Base-by-base conservation (phyloP, 805 yeast species). In the Helenozyma rhizophorensis region DNA sequence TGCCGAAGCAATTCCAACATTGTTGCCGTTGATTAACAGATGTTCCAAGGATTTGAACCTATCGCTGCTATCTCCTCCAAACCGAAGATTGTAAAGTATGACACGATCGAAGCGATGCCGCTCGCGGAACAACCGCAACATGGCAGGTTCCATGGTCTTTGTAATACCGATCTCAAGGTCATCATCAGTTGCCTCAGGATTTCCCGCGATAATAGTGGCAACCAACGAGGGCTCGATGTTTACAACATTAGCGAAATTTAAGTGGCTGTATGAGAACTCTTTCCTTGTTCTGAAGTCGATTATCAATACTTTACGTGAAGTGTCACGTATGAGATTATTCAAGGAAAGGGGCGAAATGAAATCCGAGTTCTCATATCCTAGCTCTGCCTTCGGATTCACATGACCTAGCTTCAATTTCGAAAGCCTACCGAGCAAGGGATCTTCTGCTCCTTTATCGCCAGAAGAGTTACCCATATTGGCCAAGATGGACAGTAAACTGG, bases 211-310 rank as follows among this genome's bases (percentile, higher is more conserved):
- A 6, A 63, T 30, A 18, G 44, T 30, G 14, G 32, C 33, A 1
- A 58, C 28, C 15, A 41, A 34, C 3, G 43, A 31, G 0, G 97
- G 96, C 33, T 86, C 95, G 13, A 89, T 70, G 51, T 89, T 84
- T 9, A 85, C 69, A 7, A 83, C 55, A 33, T 82, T 74, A 3
- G 62, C 58, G 16, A 76, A 60, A 9, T 71, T 62, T 14, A 89
- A 76, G 54, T 87, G 96, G 29, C 74, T 72, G 26, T 63, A 60
- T 28, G 76, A 72, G 50, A 72, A 88, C 23, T 76, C 79, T 13
- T 62, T 64, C 24, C 80, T 64, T 12, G 80, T 62, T 44, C 97
- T 65, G 25, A 78, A 70, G 53, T 90, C 97, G 6, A 90, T 70
- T 9, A 89, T 40, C n/a, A 89, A 62, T 0, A 82, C 24, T 21